Base-by-base conservation (phyloP, 1,139 yeast species). In the Geotrichum aggregatum region DNA sequence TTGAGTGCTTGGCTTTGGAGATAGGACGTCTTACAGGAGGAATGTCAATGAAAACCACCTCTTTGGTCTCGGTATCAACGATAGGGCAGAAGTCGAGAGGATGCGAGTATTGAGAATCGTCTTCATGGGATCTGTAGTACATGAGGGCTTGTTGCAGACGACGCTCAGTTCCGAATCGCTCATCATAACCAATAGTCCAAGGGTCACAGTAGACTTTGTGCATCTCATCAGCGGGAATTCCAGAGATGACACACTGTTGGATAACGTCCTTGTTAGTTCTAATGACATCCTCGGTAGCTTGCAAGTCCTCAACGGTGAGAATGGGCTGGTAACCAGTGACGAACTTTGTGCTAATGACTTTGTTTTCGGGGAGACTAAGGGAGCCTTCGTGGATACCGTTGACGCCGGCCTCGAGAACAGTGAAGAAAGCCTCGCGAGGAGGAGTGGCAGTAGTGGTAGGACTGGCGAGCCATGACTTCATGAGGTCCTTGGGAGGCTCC, bases 161-260 rank as follows among this genome's bases (percentile, higher is more conserved):
- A 67, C 78, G 77, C 45, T 80, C 75, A 47, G 85, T 79, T 47
- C 92, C 92, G 87, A 88, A 85, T 71, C 92, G 78, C 71, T 83
- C 92, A 66, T 85, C 94, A 66, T 81, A 84, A 55, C 92, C 92
- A 65, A 85, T 83, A 47, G 92, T 83, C 94, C 94, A 85, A 54
- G 92, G 88, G 67, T 85, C 94, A 73, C 92, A 84, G 74, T 83
- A 84, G 48, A 85, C 78, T 62, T 81, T 78, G 68, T 79, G 74
- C 87, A 85, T 84, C 44, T 83, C 84, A 48, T 69, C 69, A 40
- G 75, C 77, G 52, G 87, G 83, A 59, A 84, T 69, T 51, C 92
- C 92, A 43, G 84, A 78, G 55, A 83, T 65, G 50, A 73, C 79
- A 74, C 91, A 83, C 71, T 85, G 91, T 68, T 79, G 81, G 60